Conservation (phyloP, 768 basidiomycete genomes). For the Hypholoma fasciculare region DNA sequence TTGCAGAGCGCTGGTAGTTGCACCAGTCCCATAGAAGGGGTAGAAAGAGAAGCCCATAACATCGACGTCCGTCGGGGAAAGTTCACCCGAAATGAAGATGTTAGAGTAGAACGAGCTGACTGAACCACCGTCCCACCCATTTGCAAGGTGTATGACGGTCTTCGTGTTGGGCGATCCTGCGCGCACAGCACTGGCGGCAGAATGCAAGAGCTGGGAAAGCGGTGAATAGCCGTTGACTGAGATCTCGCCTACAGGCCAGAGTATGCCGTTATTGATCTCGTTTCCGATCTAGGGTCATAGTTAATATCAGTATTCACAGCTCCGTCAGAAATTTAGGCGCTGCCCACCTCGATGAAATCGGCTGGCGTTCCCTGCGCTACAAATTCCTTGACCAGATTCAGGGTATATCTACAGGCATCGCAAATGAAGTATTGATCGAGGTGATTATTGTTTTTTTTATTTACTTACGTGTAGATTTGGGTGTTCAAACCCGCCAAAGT, state of each 20-base stretch:
- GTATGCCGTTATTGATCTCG: conserved; percentile 64
- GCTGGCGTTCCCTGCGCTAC: conserved; percentile 52
- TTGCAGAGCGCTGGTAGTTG: conserved; percentile 51
- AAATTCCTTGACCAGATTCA: conserved; percentile 52
- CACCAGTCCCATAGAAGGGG: conserved; percentile 59
- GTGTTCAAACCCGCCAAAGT: conserved; percentile 52
- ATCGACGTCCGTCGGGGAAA: conserved; percentile 51
- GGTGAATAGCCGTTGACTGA: conserved; percentile 51
- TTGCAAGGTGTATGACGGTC: conserved; percentile 60
- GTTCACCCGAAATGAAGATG: conserved; percentile 53
- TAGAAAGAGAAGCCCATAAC: conserved; percentile 67
- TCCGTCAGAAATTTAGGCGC: not conserved
- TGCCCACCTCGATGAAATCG: conserved; percentile 46
- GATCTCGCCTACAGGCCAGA: conserved; percentile 60
- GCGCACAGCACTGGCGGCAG: conserved; percentile 55
- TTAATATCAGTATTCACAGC: not conserved
- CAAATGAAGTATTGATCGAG: not conserved
- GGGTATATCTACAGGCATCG: conserved; percentile 43
- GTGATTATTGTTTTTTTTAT: not conserved
- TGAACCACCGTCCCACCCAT: conserved; percentile 54
- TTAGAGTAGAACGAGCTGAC: conserved; percentile 50
- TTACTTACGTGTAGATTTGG: conserved; percentile 51
- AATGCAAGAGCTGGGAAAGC: conserved; percentile 60
- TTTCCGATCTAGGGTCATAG: conserved; percentile 50
- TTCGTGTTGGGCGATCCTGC: conserved; percentile 45